Evolutionary conservation across 73 alveolate species (phyloP), one percentile per base, ranked within the genome.

Genomic region (Paramecium sonneborni): DNA sequence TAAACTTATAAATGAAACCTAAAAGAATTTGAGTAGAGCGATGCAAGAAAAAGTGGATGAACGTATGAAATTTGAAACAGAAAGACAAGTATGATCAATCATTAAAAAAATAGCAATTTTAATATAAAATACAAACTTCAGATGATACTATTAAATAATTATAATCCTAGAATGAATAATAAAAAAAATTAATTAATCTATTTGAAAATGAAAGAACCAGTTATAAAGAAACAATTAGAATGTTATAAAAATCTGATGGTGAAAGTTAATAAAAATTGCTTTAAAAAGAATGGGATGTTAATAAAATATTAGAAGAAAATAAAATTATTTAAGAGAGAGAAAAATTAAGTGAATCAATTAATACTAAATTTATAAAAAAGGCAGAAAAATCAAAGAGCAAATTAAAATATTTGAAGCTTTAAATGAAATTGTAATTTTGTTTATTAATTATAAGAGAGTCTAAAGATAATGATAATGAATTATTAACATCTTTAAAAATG

Each of bases 21-120:
- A 79, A 46, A 43, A 79, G 39, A 79, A 79, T 79, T 28, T 30
- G 18, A 37, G 52, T 3, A 79, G 90, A 79, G 90, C 90, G 6
- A 79, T 79, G 90, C 15, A 38, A 79, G 69, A 43, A 28, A 79
- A 44, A 24, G 41, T 44, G 0, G 90, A 79, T 21, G 90, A 79
- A 43, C 69, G 72, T 1, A 79, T 44, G 2, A 39, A 43, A 18
- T 43, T 79, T 41, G 90, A 79, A 79, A 79, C 41, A 10, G 90
- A 79, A 79, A 79, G 43, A 79, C 26, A 38, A 43, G 90, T 79
- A 79, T 18, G 15, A 24, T 37, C 21, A 15, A 30, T 28, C 6
- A 5, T 43, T 1, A 39, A 18, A 1, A 15, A 1, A 23, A 79
- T 79, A 79, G 90, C 9, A 43, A 43, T 79, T 41, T 24, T 41